These are phyloP conservation scores for Peziza echinospora DNA, from an alignment of 495 filamentous ascomycete genomes.

Conservation along the genomic window DNA sequence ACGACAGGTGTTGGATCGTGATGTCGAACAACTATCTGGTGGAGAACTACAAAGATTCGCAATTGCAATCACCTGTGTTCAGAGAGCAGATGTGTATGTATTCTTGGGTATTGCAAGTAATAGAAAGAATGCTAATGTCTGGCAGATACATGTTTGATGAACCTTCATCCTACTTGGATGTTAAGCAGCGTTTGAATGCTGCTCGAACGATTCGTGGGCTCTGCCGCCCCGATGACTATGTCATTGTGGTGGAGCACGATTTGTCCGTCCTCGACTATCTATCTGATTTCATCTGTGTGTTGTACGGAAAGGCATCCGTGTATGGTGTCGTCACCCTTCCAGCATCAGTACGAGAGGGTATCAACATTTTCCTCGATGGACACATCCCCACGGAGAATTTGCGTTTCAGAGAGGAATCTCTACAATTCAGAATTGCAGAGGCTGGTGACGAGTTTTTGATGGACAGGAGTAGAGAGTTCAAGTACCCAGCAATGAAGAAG, in stretches of 20 bases:
- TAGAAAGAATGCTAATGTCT: conserved; percentile 8
- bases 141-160: conserved; percentile 94
- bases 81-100: conserved; percentile 78
- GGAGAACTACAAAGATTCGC: conserved; percentile 96
- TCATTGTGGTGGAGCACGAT: conserved; percentile 98
- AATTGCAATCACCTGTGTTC: conserved; percentile 84
- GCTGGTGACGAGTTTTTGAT: conserved; percentile 73
- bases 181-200: conserved; percentile 88
- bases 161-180: conserved; percentile 94
- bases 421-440: conserved; percentile 90
- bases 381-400: conserved; percentile 96
- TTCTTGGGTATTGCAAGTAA: conserved; percentile 1
- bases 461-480: conserved; percentile 67
- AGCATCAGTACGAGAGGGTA: conserved; percentile 89
- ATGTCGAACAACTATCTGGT: conserved; percentile 74
- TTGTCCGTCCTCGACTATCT: conserved; percentile 93
- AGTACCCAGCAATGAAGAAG: conserved; percentile 81
- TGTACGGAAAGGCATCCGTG: conserved; percentile 83
- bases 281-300: conserved; percentile 91
- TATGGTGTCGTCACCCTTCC: conserved; percentile 98
- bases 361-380: conserved; percentile 98
- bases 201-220: conserved; percentile 79
- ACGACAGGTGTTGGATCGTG: conserved; percentile 64
- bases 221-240: conserved; percentile 71
- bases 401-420: conserved; percentile 88